phyloP scores from a whole-genome alignment of 768 basidiomycete genomes.

The Serendipita sp. region DNA sequence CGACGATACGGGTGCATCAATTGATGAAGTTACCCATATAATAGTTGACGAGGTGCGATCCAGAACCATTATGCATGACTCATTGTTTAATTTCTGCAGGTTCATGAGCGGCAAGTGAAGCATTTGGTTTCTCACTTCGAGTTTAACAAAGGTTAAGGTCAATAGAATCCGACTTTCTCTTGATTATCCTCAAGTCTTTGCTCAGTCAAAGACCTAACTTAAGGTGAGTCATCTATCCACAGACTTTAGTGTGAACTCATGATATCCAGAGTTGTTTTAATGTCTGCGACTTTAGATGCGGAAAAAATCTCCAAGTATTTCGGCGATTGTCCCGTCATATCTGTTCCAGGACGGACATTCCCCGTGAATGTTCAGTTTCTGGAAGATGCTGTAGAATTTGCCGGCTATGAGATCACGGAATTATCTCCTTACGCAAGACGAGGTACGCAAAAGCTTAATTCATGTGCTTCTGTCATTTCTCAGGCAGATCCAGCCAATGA shows the following conservation, averaged over 20 bases:
- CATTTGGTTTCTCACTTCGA: background rate
- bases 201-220: constrained; percentile 60
- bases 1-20: constrained; percentile 56
- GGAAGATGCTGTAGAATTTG: constrained; percentile 79
- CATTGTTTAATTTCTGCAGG: constrained; percentile 24
- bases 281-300: constrained; percentile 93
- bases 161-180: constrained; percentile 92
- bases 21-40: constrained; percentile 94
- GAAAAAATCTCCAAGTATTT: constrained; percentile 82
- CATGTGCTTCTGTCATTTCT: background rate
- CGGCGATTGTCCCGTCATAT: constrained; percentile 61
- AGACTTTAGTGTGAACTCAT: background rate
- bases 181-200: constrained; percentile 81
- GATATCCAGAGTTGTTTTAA: constrained; percentile 58
- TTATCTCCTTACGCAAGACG: constrained; percentile 65
- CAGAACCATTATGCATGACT: background rate
- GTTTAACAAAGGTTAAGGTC: constrained; percentile 14
- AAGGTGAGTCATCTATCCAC: constrained; percentile 35
- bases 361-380: constrained; percentile 75
- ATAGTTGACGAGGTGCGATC: constrained; percentile 75
- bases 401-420: constrained; percentile 63
- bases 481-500: constrained; percentile 34
- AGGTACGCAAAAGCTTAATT: constrained; percentile 25
- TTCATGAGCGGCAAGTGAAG: constrained; percentile 55
- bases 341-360: constrained; percentile 88